A percentile compares a stretch with the other conserved stretches of the same genome.
Evolutionary conservation across 768 basidiomycete genomes (phyloP).

Genomic region (Chalciporus piperatus): DNA sequence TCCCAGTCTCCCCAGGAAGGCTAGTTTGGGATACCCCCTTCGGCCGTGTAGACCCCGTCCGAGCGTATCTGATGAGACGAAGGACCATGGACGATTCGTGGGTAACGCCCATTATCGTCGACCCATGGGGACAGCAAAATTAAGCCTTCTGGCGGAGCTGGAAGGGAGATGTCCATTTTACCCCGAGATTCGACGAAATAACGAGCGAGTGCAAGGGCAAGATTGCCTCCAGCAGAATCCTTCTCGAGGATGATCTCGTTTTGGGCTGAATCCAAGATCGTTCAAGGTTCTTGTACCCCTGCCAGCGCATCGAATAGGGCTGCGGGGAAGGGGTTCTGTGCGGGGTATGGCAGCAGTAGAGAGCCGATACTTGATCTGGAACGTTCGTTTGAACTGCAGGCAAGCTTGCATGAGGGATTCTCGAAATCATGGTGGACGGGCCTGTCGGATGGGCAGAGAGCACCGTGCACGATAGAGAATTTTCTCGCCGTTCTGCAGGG

Average conservation of each 20-base stretch:
- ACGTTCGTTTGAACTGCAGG: conserved; percentile 41
- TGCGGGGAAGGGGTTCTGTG: conserved; percentile 61
- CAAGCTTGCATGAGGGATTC: conserved; percentile 42
- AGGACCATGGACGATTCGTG: conserved; percentile 12
- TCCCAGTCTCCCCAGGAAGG: conserved; percentile 43
- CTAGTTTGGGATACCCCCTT: conserved; percentile 32
- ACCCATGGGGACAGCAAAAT: conserved; percentile 19
- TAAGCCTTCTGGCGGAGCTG: conserved; percentile 14
- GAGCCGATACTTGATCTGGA: conserved; percentile 65
- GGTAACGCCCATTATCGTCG: conserved; percentile 11
- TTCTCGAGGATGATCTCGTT: conserved; percentile 61
- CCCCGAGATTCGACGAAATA: conserved; percentile 50
- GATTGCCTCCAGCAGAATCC: conserved; percentile 71
- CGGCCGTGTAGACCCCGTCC: conserved; percentile 21
- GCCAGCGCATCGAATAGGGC: conserved; percentile 65
- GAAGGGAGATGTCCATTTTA: background rate
- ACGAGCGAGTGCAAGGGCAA: conserved; percentile 56
- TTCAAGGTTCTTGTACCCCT: conserved; percentile 63
- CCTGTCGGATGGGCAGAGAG: conserved; percentile 25
- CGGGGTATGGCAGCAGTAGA: conserved; percentile 40
- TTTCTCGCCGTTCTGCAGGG: conserved; percentile 28
- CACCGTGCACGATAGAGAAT: conserved; percentile 33
- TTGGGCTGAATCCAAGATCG: conserved; percentile 50
- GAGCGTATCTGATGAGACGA: conserved; percentile 24
- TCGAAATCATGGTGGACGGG: conserved; percentile 39